Conservation (phyloP, 768 basidiomycete genomes). For the Daedaleopsis sinensis region DNA sequence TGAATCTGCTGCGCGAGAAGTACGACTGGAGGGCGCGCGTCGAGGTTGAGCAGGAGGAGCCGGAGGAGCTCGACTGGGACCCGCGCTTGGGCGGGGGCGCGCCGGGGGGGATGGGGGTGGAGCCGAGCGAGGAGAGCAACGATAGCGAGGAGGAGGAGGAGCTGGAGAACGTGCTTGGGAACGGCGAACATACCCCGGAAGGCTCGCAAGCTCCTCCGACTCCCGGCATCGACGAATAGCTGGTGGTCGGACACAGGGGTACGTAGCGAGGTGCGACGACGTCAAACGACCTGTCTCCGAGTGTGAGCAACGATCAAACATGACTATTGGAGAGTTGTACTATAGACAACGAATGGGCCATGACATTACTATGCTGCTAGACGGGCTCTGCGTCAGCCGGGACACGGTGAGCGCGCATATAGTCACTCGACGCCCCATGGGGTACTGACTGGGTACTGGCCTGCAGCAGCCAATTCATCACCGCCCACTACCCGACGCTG, state of each 20-base stretch:
- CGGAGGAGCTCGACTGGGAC: slow-evolving; percentile 77
- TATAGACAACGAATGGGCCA: too few species aligned
- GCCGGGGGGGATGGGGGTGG: slow-evolving; percentile 15
- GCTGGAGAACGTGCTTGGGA: slow-evolving; percentile 33
- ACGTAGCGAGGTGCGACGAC: too few species aligned
- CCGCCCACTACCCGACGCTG: slow-evolving; percentile 70
- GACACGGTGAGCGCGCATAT: slow-evolving; percentile 56
- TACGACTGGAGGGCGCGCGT: slow-evolving; percentile 86
- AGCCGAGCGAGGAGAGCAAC: slow-evolving; percentile 33
- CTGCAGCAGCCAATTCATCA: slow-evolving; percentile 69
- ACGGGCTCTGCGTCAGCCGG: slow-evolving; percentile 76
- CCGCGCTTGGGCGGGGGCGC: slow-evolving; percentile 43
- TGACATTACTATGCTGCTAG: slow-evolving; percentile 56
- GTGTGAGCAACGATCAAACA: too few species aligned
- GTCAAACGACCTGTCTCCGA: too few species aligned
- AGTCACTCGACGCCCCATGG: not conserved
- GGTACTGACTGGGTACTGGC: too few species aligned
- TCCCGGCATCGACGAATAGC: not conserved
- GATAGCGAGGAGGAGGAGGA: slow-evolving; percentile 38
- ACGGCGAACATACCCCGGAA: slow-evolving; percentile 29
- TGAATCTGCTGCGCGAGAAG: slow-evolving; percentile 74
- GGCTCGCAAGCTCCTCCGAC: slow-evolving; percentile 37
- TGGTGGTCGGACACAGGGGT: too few species aligned
- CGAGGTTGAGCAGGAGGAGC: slow-evolving; percentile 76
- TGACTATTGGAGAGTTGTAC: too few species aligned